Evolutionary conservation across 1,284 basidiomycete species (phyloP).

Genomic region (Cystobasidiaceae sp.): DNA sequence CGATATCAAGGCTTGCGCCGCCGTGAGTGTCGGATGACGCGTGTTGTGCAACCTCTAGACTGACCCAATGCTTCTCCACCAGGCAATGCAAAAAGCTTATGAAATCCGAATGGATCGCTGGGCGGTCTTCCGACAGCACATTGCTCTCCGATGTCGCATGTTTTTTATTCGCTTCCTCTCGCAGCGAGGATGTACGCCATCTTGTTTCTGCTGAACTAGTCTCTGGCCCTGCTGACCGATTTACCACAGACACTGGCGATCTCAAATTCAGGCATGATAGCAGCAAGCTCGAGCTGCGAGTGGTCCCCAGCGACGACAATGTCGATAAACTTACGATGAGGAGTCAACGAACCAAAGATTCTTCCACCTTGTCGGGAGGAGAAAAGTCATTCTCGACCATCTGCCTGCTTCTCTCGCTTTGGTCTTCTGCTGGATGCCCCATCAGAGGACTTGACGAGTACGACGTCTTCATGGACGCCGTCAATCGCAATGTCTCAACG

Average conservation of each 20-base stretch:
- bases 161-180: constrained; percentile 77
- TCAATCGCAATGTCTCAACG: constrained; percentile 85
- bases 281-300: constrained; percentile 54
- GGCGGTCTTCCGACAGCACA: constrained; percentile 79
- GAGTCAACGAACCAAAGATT: constrained; percentile 60
- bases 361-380: constrained; percentile 31
- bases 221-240: neutral
- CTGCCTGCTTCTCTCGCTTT: constrained; percentile 82
- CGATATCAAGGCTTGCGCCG: constrained; percentile 60
- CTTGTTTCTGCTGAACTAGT: constrained; percentile 67
- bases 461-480: constrained; percentile 57
- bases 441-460: constrained; percentile 81
- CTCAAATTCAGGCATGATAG: constrained; percentile 69
- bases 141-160: constrained; percentile 74
- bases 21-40: constrained; percentile 48
- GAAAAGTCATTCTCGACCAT: constrained; percentile 81
- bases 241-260: constrained; percentile 43
- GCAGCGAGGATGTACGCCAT: constrained; percentile 60
- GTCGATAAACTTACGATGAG: constrained; percentile 6
- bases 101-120: constrained; percentile 64
- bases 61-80: neutral
- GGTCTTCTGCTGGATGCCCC: constrained; percentile 92
- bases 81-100: constrained; percentile 64
- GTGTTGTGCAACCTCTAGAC: neutral
- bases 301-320: constrained; percentile 20